These are phyloP conservation scores for Penicillium occitanis DNA, from an alignment of 2,329 filamentous ascomycete species.

Conservation along the genomic window DNA sequence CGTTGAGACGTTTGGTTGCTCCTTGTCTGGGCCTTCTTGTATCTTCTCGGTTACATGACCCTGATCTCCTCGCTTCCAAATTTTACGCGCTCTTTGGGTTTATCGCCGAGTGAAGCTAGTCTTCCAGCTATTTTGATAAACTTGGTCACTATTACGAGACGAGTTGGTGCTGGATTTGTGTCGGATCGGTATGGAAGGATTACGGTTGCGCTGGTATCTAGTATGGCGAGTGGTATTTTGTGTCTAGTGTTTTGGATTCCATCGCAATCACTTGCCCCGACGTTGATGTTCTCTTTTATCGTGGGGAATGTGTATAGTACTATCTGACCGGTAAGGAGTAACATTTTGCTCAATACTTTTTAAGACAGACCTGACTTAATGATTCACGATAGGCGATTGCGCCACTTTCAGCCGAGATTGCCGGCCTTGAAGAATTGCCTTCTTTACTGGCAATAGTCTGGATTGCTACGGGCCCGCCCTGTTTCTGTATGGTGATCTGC, in stretches of 20 bases:
- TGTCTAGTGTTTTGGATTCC: constrained; percentile 4
- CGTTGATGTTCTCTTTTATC: not conserved
- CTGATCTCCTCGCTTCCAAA: not conserved
- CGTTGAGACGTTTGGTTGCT: not conserved
- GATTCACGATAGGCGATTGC: not conserved
- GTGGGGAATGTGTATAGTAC: constrained; percentile 6
- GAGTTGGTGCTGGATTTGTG: not conserved
- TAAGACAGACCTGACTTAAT: not conserved
- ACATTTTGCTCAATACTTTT: not conserved
- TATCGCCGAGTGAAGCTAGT: not conserved
- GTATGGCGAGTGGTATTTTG: not conserved
- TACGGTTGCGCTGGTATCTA: not conserved
- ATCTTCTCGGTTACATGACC: constrained; percentile 7
- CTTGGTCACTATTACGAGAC: not conserved
- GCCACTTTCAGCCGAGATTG: not conserved
- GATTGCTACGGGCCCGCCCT: not conserved
- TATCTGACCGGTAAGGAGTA: not conserved
- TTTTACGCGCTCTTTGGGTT: not conserved
- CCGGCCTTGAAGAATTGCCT: not conserved
- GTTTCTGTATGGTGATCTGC: not conserved
- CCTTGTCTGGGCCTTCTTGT: not conserved
- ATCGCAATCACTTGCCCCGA: not conserved
- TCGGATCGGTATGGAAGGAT: not conserved
- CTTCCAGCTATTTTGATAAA: not conserved
- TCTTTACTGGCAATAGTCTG: constrained; percentile 6